Percentiles rank a stretch among this genome's conserved stretches.
Evolutionary conservation across 2,329 filamentous ascomycete species (phyloP).

Genomic region (Pestalotiopsis fici): DNA sequence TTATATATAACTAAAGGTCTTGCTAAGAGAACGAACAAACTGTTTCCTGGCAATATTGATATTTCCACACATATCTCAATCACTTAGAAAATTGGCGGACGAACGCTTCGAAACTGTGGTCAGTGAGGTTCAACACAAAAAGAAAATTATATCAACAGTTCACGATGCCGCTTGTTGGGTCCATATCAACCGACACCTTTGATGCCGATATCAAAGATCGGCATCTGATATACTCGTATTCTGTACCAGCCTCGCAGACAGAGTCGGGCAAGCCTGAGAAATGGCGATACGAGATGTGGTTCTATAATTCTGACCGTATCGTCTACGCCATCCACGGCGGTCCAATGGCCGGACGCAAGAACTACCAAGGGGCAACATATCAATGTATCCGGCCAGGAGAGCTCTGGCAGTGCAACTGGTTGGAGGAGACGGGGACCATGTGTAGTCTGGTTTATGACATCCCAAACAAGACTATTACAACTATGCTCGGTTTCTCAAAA

Average conservation of each 20-base stretch:
- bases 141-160: background rate
- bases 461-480: slow-evolving; percentile 45
- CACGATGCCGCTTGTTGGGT: slow-evolving; percentile 11
- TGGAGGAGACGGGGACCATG: slow-evolving; percentile 61
- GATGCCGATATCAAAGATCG: slow-evolving; percentile 13
- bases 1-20: background rate
- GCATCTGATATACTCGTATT: slow-evolving; percentile 17
- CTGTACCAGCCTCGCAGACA: slow-evolving; percentile 9
- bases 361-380: slow-evolving; percentile 55
- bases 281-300: slow-evolving; percentile 65
- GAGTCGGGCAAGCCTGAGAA: slow-evolving; percentile 13
- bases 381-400: slow-evolving; percentile 60
- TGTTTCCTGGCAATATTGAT: background rate
- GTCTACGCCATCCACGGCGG: slow-evolving; percentile 62
- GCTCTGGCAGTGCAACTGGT: slow-evolving; percentile 62
- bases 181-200: slow-evolving; percentile 11
- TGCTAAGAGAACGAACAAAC: background rate
- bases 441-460: slow-evolving; percentile 59
- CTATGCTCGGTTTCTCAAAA: slow-evolving; percentile 54
- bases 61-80: background rate
- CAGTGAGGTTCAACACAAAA: no score
- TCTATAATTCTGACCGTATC: slow-evolving; percentile 53
- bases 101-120: no score
- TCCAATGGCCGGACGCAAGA: slow-evolving; percentile 56
- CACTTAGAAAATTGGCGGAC: no score